Percentiles rank a stretch among this genome's conserved stretches.
These are phyloP conservation scores for Metschnikowia kunwiensis DNA, from an alignment of 805 yeast genomes.

Conservation along the genomic window DNA sequence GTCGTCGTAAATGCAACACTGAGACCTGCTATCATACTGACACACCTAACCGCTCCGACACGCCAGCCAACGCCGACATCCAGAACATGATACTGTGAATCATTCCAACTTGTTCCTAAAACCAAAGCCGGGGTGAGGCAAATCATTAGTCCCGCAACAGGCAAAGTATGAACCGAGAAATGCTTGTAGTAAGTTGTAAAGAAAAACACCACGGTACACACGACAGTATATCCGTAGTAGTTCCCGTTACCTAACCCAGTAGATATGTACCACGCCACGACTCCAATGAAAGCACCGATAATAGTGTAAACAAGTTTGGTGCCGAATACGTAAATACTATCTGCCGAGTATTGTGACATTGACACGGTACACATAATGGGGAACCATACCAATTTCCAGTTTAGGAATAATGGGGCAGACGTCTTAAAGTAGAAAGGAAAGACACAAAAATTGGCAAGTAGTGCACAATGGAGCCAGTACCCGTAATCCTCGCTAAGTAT, in stretches of 20 bases:
- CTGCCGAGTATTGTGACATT: conserved; percentile 30
- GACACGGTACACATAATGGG: conserved; percentile 32
- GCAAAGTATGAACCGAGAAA: conserved; percentile 27
- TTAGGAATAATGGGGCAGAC: conserved; percentile 29
- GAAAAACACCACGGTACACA: conserved; percentile 25
- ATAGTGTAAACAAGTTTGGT: conserved; percentile 27
- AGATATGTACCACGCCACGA: conserved; percentile 36
- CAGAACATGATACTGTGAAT: conserved; percentile 19
- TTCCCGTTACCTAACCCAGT: conserved; percentile 33
- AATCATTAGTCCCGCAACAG: conserved; percentile 27
- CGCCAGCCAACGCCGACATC: conserved; percentile 29
- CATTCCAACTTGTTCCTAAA: conserved; percentile 34
- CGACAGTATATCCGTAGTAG: conserved; percentile 30
- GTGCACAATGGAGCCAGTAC: conserved; percentile 31
- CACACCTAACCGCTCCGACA: conserved; percentile 27
- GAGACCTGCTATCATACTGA: conserved; percentile 30
- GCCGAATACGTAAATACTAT: conserved; percentile 25
- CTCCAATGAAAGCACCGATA: conserved; percentile 29
- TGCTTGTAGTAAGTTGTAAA: conserved; percentile 28
- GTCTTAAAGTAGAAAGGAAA: conserved; percentile 27
- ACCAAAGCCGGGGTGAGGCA: conserved; percentile 30
- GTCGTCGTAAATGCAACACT: conserved; percentile 30
- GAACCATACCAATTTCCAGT: conserved; percentile 28
- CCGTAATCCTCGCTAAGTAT: conserved; percentile 23
- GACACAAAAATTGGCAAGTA: conserved; percentile 22